Percentiles rank a stretch among this genome's conserved stretches.
Evolutionary conservation across 192 early-diverging fungal genomes (phyloP).

Genomic region (Backusella australiensis): DNA sequence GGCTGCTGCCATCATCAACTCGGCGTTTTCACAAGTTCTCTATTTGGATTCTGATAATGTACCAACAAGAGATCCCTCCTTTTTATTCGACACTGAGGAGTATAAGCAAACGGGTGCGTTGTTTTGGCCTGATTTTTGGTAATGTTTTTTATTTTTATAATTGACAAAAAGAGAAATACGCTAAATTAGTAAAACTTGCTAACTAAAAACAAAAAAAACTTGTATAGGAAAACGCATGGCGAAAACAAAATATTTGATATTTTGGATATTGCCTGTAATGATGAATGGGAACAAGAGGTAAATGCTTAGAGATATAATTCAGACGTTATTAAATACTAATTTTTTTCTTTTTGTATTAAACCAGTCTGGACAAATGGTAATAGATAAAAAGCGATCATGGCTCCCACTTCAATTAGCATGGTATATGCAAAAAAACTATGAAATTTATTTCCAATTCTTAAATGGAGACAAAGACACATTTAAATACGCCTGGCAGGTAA

Average conservation of each 20-base stretch:
- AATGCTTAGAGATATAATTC: not conserved
- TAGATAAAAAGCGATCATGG: constrained; percentile 30
- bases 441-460: constrained; percentile 31
- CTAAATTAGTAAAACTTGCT: not conserved
- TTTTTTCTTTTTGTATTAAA: not conserved
- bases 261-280: constrained; percentile 23
- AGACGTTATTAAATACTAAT: not conserved
- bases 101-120: constrained; percentile 39
- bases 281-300: constrained; percentile 44
- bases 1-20: constrained; percentile 41
- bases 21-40: constrained; percentile 38
- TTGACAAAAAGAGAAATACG: not conserved
- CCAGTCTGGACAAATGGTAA: constrained; percentile 34
- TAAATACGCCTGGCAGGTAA: constrained; percentile 33
- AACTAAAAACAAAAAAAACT: not conserved
- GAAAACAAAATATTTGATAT: constrained; percentile 37
- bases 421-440: constrained; percentile 31
- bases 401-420: constrained; percentile 27
- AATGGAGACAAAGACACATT: constrained; percentile 42
- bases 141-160: not conserved
- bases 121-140: constrained; percentile 51
- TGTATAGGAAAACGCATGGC: constrained; percentile 28
- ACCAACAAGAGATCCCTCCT: constrained; percentile 36
- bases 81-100: constrained; percentile 36
- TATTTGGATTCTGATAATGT: constrained; percentile 48